These are phyloP conservation scores for Lyophyllum shimeji DNA, from an alignment of 768 basidiomycete genomes.

Conservation along the genomic window DNA sequence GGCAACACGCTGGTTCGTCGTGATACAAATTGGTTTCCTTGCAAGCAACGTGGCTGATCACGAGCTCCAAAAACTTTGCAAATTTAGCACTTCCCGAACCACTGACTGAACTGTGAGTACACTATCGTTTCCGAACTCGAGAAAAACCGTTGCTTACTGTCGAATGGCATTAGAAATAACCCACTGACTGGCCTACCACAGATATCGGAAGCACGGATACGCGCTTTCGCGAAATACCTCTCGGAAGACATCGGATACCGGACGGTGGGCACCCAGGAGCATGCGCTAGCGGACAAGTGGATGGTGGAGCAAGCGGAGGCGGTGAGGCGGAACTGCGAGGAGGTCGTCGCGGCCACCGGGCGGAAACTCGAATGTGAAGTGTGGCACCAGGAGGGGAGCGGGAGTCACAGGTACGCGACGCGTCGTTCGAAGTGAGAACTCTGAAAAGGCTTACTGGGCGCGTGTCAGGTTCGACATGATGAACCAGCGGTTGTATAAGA, in stretches of 20 bases:
- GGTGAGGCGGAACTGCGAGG: conserved; percentile 63
- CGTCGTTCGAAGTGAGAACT: not conserved
- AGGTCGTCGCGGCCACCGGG: conserved; percentile 39
- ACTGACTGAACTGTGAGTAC: conserved; percentile 48
- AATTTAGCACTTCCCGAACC: conserved; percentile 56
- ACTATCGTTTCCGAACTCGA: not conserved
- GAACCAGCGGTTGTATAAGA: conserved; percentile 79
- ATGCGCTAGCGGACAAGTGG: conserved; percentile 83
- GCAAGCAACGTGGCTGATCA: not conserved
- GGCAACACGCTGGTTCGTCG: conserved; percentile 48
- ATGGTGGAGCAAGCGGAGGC: conserved; percentile 66
- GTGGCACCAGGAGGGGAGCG: conserved; percentile 87
- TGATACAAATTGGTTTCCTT: not conserved
- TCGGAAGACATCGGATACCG: conserved; percentile 90
- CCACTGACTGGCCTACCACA: conserved; percentile 60
- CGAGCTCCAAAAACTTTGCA: not conserved
- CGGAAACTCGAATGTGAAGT: conserved; percentile 86
- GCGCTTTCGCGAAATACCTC: conserved; percentile 60
- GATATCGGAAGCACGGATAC: conserved; percentile 69
- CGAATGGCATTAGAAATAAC: conserved; percentile 33
- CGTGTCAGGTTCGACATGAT: conserved; percentile 85
- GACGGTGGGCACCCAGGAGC: conserved; percentile 88
- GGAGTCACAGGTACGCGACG: conserved; percentile 73
- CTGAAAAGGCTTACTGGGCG: not conserved
- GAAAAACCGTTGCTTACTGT: not conserved